A percentile compares a stretch with the other conserved stretches of the same genome.
Evolutionary conservation across 768 basidiomycete species (phyloP).

Genomic region (Tylopilus plumbeoviolaceoides): DNA sequence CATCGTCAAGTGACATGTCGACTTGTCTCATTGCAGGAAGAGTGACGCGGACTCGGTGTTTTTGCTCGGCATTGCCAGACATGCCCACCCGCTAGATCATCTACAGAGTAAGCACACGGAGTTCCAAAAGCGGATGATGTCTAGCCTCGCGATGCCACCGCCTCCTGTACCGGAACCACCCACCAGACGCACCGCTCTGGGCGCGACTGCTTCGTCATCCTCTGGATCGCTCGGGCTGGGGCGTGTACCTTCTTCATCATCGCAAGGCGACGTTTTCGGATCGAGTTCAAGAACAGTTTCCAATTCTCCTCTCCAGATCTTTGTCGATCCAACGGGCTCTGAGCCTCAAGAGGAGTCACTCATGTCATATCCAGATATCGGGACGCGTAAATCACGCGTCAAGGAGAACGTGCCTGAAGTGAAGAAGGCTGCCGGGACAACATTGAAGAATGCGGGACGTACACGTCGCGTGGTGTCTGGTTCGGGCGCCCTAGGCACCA

Average conservation of each 20-base stretch:
- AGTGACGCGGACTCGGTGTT: constrained; percentile 89
- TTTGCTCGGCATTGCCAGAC: constrained; percentile 81
- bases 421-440: constrained; percentile 64
- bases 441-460: constrained; percentile 57
- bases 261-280: constrained; percentile 28
- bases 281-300: constrained; percentile 36
- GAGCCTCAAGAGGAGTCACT: constrained; percentile 42
- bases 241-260: constrained; percentile 12
- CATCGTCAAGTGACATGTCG: constrained; percentile 9
- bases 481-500: constrained; percentile 12
- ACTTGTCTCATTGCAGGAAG: constrained; percentile 45
- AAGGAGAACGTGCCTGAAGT: constrained; percentile 77
- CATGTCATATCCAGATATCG: constrained; percentile 65
- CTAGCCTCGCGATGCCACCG: constrained; percentile 36
- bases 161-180: constrained; percentile 35
- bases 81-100: constrained; percentile 75
- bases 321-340: constrained; percentile 64
- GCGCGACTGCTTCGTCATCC: constrained; percentile 37
- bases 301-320: constrained; percentile 63
- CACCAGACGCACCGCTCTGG: constrained; percentile 42
- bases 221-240: constrained; percentile 24
- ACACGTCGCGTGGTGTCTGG: constrained; percentile 48
- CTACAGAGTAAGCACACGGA: constrained; percentile 75
- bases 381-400: constrained; percentile 70
- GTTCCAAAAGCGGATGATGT: constrained; percentile 92